Percentiles rank a stretch among this genome's conserved stretches.
Evolutionary conservation across 2,329 filamentous ascomycete genomes (phyloP).

Genomic region (Aspergillus sp.): DNA sequence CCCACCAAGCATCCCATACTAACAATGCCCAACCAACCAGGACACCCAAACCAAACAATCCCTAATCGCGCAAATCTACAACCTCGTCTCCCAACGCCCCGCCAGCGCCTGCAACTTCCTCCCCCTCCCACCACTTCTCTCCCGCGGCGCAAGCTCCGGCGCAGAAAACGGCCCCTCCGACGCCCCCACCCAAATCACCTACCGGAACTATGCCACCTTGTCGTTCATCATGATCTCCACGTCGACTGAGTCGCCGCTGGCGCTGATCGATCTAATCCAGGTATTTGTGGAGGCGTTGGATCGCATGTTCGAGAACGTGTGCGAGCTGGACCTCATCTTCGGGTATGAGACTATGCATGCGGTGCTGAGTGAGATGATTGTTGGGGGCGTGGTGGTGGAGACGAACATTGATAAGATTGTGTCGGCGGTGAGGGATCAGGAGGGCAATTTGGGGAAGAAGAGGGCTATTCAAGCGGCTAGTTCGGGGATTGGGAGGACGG

Average conservation of each 20-base stretch:
- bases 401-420: constrained; percentile 88
- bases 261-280: constrained; percentile 93
- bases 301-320: constrained; percentile 95
- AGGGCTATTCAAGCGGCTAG: constrained; percentile 48
- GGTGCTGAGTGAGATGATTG: constrained; percentile 88
- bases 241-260: constrained; percentile 91
- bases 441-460: constrained; percentile 46
- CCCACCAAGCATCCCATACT: neutral
- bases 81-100: constrained; percentile 87
- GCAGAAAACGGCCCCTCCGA: constrained; percentile 68
- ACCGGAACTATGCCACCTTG: constrained; percentile 95
- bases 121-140: constrained; percentile 69
- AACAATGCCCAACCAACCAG: constrained; percentile 51
- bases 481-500: constrained; percentile 38
- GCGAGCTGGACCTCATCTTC: constrained; percentile 97
- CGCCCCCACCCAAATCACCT: constrained; percentile 91
- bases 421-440: constrained; percentile 68
- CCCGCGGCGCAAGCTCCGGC: constrained; percentile 53
- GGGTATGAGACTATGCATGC: constrained; percentile 98
- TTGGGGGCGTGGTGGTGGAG: constrained; percentile 92
- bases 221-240: constrained; percentile 99
- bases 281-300: constrained; percentile 97
- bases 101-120: constrained; percentile 97
- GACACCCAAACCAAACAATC: constrained; percentile 97
- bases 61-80: constrained; percentile 95